A percentile compares a stretch with the other conserved stretches of the same genome.
Evolutionary conservation across 495 filamentous ascomycete species (phyloP).

Genomic region (Tricharina praecox): DNA sequence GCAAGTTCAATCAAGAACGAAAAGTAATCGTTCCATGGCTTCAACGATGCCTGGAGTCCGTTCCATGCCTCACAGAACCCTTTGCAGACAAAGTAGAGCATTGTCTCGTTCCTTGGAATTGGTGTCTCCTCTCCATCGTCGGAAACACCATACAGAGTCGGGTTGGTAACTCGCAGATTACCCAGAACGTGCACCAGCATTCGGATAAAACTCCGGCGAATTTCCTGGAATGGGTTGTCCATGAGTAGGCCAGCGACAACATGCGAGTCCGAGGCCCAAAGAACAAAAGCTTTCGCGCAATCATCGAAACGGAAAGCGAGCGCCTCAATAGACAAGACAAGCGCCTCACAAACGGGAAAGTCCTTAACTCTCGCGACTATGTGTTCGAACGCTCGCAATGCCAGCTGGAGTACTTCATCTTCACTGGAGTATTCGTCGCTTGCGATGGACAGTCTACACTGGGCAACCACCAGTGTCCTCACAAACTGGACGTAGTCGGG

Average conservation of each 20-base stretch:
- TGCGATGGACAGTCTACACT: too few species aligned
- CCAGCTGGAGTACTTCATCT: conserved; percentile 29
- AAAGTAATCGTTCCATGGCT: conserved; percentile 71
- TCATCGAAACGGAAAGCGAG: conserved; percentile 34
- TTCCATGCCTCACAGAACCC: conserved; percentile 38
- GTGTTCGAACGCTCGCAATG: conserved; percentile 60
- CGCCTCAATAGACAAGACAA: conserved; percentile 36
- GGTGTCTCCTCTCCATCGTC: conserved; percentile 29
- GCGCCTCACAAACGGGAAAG: conserved; percentile 44
- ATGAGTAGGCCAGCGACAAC: conserved; percentile 51
- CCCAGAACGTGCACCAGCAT: conserved; percentile 41
- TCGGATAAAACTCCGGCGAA: conserved; percentile 41
- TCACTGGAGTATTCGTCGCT: neutral
- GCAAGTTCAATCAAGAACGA: conserved; percentile 46
- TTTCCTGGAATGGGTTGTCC: conserved; percentile 40
- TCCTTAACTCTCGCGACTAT: conserved; percentile 62
- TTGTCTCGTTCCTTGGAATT: conserved; percentile 27
- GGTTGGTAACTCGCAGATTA: conserved; percentile 27
- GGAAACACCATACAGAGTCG: conserved; percentile 29
- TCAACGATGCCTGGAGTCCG: conserved; percentile 37
- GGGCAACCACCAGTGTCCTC: conserved; percentile 34
- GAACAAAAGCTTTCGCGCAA: conserved; percentile 42
- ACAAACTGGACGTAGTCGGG: conserved; percentile 54
- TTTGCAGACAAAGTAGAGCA: conserved; percentile 40
- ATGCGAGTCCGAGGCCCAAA: conserved; percentile 44